Percentiles rank a stretch among this genome's conserved stretches.
phyloP scores from a whole-genome alignment of 1,284 basidiomycete genomes.

The Anthracocystis walkeri region DNA sequence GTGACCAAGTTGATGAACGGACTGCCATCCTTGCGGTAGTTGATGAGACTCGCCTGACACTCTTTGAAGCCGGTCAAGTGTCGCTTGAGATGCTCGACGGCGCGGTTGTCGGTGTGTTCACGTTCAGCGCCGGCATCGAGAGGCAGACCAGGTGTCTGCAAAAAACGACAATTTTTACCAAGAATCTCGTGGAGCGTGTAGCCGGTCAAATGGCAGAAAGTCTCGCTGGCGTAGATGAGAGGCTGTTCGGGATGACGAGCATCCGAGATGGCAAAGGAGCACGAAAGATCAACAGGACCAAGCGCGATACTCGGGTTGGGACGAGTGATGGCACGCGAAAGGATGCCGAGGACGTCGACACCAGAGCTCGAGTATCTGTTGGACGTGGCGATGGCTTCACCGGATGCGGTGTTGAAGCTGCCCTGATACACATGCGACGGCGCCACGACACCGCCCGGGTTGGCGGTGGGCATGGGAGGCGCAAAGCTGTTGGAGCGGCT shows the following conservation, averaged over 20 bases:
- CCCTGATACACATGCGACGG: conserved; percentile 38
- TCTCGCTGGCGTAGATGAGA: conserved; percentile 87
- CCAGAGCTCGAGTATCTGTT: conserved; percentile 84
- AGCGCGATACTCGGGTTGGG: conserved; percentile 81
- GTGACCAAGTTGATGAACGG: conserved; percentile 76
- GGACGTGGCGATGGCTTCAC: conserved; percentile 33
- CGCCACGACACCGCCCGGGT: conserved; percentile 2
- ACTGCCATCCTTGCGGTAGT: conserved; percentile 86
- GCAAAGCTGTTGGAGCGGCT: conserved; percentile 32
- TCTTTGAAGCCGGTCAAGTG: conserved; percentile 51
- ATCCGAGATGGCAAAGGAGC: conserved; percentile 89
- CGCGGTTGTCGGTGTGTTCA: conserved; percentile 77
- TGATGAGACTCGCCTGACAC: conserved; percentile 86
- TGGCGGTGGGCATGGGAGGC: conserved; percentile 3
- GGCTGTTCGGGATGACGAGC: conserved; percentile 82
- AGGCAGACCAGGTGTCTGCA: conserved; percentile 80
- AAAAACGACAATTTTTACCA: conserved; percentile 69
- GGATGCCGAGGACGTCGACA: conserved; percentile 86
- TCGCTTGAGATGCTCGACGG: conserved; percentile 73
- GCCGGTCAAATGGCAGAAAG: conserved; percentile 84
- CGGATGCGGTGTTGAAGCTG: conserved; percentile 35
- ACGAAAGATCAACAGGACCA: conserved; percentile 90
- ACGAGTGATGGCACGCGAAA: conserved; percentile 81
- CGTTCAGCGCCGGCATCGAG: conserved; percentile 78
- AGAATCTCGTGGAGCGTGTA: conserved; percentile 75